Base-by-base conservation (phyloP, 805 yeast genomes). In the Candida ortonii region DNA sequence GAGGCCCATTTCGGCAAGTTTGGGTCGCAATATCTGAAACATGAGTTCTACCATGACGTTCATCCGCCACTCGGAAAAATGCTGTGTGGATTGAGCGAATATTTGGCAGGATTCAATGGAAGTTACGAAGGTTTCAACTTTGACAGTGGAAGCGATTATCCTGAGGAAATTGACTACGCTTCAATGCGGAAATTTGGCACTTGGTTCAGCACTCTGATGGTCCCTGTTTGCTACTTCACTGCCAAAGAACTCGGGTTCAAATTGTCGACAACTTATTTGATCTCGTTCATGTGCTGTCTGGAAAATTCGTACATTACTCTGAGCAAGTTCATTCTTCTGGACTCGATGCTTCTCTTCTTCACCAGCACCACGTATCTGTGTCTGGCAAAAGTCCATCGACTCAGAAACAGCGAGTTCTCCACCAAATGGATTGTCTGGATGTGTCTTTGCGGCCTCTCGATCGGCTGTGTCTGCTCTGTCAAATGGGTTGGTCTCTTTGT, bases 21-120 rank as follows among this genome's bases (percentile, higher is more conserved):
- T 59, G 97, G 97, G 20, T 81, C 96, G 9, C 82, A 86, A 59
- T 90, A 90, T 61, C 68, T 90, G 43, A 80, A 67, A 47, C 93
- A 86, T 49, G 95, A 86, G 52, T 87, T 84, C 57, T 90, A 89
- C 61, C 94, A 86, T 57, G 98, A 90, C 62, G 96, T 90, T 21
- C 98, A 90, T 62, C 98, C 98, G 30, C 98, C 98, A 2, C 67
- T 90, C 50, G 97, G 97, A 15, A 90, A 90, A 62, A 81, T 90
- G 83, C 70, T 93, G 41, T 85, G 87, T 39, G 97, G 95, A 0
- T 68, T 86, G 25, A 80, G 89, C 26, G 97, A 95, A 28, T 86
- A 77, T 58, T 57, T 88, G 40, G 90, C 93, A 24, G 89, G 88
- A 11, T 88, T 80, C 63, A 78, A 88, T 55, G 47, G 47, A 16